phyloP scores from a whole-genome alignment of 805 yeast genomes.

The Yarrowia divulgata region DNA sequence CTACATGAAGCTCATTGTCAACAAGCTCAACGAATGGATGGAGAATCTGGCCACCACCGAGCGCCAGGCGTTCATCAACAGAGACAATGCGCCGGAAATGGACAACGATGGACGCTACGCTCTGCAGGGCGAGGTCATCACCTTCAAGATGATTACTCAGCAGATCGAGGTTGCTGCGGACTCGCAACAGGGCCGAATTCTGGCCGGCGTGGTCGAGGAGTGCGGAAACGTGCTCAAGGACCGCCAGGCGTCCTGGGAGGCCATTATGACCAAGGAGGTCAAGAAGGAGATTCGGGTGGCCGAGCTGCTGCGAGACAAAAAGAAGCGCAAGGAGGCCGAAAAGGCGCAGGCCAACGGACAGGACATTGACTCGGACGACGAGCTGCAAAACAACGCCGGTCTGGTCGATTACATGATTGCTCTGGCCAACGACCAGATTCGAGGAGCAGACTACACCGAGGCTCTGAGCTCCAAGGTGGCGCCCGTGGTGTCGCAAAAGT shows the following conservation, averaged over 20 bases:
- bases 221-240: slow-evolving; percentile 66
- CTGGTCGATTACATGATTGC: slow-evolving; percentile 82
- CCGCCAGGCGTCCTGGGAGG: slow-evolving; percentile 70
- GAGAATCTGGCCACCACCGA: slow-evolving; percentile 71
- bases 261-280: slow-evolving; percentile 62
- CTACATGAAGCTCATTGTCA: slow-evolving; percentile 71
- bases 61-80: slow-evolving; percentile 64
- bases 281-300: slow-evolving; percentile 47
- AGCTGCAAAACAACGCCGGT: slow-evolving; percentile 65
- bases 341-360: slow-evolving; percentile 28
- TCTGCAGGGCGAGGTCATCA: slow-evolving; percentile 77
- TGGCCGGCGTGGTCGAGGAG: slow-evolving; percentile 77
- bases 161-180: slow-evolving; percentile 89
- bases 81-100: slow-evolving; percentile 75
- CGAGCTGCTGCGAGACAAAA: slow-evolving; percentile 47
- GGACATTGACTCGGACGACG: slow-evolving; percentile 52
- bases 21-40: slow-evolving; percentile 88
- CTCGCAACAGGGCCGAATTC: slow-evolving; percentile 78
- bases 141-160: slow-evolving; percentile 84
- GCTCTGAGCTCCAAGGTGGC: slow-evolving; percentile 71
- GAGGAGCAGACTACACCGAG: slow-evolving; percentile 72
- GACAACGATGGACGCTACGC: slow-evolving; percentile 71
- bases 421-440: slow-evolving; percentile 81
- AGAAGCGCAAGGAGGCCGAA: slow-evolving; percentile 44
- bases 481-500: slow-evolving; percentile 69